Percentiles rank a stretch among this genome's conserved stretches.
phyloP scores from a whole-genome alignment of 2,329 filamentous ascomycete genomes.

The Periconia sp. region DNA sequence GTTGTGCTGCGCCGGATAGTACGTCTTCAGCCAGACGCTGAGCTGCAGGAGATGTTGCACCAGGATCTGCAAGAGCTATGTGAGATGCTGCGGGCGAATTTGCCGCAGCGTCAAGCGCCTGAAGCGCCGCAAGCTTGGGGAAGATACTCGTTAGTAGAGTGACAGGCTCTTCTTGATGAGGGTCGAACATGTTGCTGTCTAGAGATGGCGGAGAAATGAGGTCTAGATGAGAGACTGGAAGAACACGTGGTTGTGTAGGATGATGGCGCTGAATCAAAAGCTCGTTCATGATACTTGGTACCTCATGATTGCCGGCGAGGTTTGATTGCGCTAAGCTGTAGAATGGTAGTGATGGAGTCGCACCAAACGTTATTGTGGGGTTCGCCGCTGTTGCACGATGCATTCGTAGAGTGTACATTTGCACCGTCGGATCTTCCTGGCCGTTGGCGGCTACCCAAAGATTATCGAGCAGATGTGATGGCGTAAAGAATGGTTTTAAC shows the following conservation, averaged over 20 bases:
- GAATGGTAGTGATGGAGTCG: constrained; percentile 71
- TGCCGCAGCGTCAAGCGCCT: constrained; percentile 53
- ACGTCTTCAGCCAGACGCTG: constrained; percentile 65
- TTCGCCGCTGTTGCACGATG: constrained; percentile 52
- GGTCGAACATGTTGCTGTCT: constrained; percentile 30
- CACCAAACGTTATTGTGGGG: constrained; percentile 65
- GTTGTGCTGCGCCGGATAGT: constrained; percentile 67
- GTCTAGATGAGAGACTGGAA: constrained; percentile 47
- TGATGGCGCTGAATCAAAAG: constrained; percentile 47
- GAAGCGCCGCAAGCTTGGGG: constrained; percentile 54
- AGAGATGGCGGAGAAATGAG: constrained; percentile 45
- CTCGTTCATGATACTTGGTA: constrained; percentile 56
- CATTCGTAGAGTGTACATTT: constrained; percentile 48
- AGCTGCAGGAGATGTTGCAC: constrained; percentile 66
- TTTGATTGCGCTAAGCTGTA: constrained; percentile 70
- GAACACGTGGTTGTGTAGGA: constrained; percentile 45
- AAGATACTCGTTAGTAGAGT: constrained; percentile 51
- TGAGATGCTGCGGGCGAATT: constrained; percentile 51
- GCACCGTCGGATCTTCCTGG: constrained; percentile 56
- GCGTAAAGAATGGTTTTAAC: constrained; percentile 48
- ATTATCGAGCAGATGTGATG: constrained; percentile 66
- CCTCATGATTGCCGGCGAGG: constrained; percentile 52
- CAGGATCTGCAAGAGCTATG: constrained; percentile 72
- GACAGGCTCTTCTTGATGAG: constrained; percentile 37
- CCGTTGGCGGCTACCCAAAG: constrained; percentile 75